A percentile compares a stretch with the other conserved stretches of the same genome.
These are phyloP conservation scores for Metroxylon sagu DNA, from an alignment of 176 grass and related monocot species.

Conservation along the genomic window DNA sequence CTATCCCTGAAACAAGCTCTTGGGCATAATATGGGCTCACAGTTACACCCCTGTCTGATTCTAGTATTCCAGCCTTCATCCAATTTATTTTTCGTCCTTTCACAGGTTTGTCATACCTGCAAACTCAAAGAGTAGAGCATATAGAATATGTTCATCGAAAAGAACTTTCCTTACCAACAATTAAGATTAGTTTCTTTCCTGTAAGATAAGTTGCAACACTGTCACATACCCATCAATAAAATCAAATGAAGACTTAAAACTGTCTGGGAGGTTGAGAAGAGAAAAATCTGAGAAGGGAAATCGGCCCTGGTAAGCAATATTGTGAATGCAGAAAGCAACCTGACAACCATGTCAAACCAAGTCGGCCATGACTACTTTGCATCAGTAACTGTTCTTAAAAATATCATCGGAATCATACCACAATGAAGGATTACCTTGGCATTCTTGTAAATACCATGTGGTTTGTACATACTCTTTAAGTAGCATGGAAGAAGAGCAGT, in stretches of 20 bases:
- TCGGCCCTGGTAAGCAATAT: conserved; percentile 85
- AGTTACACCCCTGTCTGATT: conserved; percentile 57
- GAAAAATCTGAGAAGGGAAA: conserved; percentile 45
- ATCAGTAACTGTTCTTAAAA: background rate
- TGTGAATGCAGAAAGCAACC: conserved; percentile 98
- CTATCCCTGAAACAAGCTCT: conserved; percentile 68
- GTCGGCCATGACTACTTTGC: background rate
- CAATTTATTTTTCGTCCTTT: conserved; percentile 92
- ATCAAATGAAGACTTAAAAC: conserved; percentile 73
- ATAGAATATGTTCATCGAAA: too few relatives aligned
- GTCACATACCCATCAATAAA: conserved; percentile 68
- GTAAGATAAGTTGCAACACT: too few relatives aligned
- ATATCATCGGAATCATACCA: too few relatives aligned
- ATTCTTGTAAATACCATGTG: conserved; percentile 59
- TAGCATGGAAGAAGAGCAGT: conserved; percentile 61
- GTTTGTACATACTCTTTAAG: conserved; percentile 69
- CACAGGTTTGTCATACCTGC: conserved; percentile 78
- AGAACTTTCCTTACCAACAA: too few relatives aligned
- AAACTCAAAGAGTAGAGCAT: background rate
- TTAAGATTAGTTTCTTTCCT: too few relatives aligned
- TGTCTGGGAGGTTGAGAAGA: conserved; percentile 59
- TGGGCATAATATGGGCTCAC: conserved; percentile 86
- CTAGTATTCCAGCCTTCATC: conserved; percentile 79
- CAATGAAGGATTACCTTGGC: conserved; percentile 46
- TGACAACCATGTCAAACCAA: conserved; percentile 11